phyloP scores from a whole-genome alignment of 176 grass and related monocot genomes.

The Pontederia paniculata region DNA sequence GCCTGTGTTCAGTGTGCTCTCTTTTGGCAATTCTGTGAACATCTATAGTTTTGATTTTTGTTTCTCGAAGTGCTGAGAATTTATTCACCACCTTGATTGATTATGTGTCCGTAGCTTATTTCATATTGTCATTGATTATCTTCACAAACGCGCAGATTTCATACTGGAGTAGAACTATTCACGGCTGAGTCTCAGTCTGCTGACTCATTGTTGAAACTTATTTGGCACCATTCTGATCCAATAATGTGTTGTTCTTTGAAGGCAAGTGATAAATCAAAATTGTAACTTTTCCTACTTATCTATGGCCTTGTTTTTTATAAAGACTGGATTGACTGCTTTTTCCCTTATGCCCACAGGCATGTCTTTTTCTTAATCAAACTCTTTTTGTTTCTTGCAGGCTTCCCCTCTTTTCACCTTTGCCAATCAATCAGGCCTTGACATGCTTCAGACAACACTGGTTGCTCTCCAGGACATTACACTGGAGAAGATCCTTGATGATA shows the following conservation, averaged over 20 bases:
- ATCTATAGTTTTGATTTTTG: neutral
- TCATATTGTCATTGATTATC: neutral
- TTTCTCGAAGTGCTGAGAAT: neutral
- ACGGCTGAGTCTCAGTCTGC: constrained; percentile 27
- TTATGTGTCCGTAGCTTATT: neutral
- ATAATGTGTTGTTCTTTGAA: constrained; percentile 94
- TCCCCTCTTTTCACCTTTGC: constrained; percentile 83
- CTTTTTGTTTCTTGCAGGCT: constrained; percentile 33
- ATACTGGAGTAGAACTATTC: constrained; percentile 71
- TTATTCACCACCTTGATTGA: neutral
- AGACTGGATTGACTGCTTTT: neutral
- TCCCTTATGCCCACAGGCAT: neutral
- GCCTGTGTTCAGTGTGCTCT: neutral
- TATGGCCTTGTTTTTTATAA: neutral
- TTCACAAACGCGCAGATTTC: constrained; percentile 30
- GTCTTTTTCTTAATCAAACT: neutral
- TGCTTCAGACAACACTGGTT: constrained; percentile 81
- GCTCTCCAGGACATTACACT: constrained; percentile 87
- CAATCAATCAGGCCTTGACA: constrained; percentile 86
- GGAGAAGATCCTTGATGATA: constrained; percentile 78
- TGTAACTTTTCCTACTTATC: neutral
- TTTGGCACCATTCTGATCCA: constrained; percentile 87
- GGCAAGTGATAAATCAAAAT: constrained; percentile 26
- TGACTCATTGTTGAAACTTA: constrained; percentile 55
- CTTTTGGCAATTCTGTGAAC: neutral